These are phyloP conservation scores for Aegilops tauschii DNA, from an alignment of 176 grass and related monocot species.

Conservation along the genomic window DNA sequence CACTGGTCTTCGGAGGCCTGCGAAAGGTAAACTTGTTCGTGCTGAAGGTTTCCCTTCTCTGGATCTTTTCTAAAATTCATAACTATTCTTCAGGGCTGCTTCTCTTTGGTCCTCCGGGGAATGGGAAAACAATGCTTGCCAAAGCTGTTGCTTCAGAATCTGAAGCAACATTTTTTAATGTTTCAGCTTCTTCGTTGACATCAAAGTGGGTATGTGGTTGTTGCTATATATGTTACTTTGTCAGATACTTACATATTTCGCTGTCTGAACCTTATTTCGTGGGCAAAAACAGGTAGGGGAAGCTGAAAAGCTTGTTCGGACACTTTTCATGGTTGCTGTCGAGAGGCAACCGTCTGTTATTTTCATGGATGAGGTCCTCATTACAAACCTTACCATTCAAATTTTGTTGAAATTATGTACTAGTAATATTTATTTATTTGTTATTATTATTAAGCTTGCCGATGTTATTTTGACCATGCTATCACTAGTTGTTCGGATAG, in stretches of 20 bases:
- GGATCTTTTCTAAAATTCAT: not conserved
- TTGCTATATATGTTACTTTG: not conserved
- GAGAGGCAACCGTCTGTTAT: constrained; percentile 88
- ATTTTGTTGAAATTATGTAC: not conserved
- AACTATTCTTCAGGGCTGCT: constrained; percentile 50
- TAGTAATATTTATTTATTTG: not conserved
- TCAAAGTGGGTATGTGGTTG: constrained; percentile 85
- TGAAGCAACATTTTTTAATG: constrained; percentile 96
- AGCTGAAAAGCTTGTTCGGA: constrained; percentile 94
- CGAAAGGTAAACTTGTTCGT: constrained; percentile 54
- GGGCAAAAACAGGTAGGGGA: constrained; percentile 79
- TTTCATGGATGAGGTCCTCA: constrained; percentile 92
- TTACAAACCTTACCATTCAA: not conserved
- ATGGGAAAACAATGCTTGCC: constrained; percentile 98
- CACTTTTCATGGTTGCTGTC: constrained; percentile 91
- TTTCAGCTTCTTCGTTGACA: constrained; percentile 92
- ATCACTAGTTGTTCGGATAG: not conserved
- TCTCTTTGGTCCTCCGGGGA: constrained; percentile 90
- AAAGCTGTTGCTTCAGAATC: constrained; percentile 99
- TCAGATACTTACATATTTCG: not conserved
- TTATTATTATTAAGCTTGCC: not conserved
- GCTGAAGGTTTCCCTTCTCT: not conserved
- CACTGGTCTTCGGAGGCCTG: constrained; percentile 87
- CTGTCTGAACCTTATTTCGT: constrained; percentile 16
- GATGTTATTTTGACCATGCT: not conserved